phyloP scores from a whole-genome alignment of 495 filamentous ascomycete species.

The Neurospora sp. region DNA sequence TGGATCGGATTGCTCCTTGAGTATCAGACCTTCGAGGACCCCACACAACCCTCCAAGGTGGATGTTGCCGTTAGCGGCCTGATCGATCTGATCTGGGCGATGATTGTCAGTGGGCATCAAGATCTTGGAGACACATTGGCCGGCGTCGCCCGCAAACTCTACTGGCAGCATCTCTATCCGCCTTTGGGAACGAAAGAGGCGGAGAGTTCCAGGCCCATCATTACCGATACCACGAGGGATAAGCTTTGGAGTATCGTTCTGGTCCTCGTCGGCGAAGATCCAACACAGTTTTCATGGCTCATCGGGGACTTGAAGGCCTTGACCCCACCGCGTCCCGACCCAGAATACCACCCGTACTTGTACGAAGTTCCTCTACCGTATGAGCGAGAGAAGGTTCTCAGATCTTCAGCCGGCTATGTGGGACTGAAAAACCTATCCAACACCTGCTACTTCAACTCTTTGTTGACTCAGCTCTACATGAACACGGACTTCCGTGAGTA shows the following conservation, averaged over 20 bases:
- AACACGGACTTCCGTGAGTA: slow-evolving; percentile 81
- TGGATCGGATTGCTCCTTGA: slow-evolving; percentile 15
- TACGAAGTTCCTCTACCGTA: slow-evolving; percentile 50
- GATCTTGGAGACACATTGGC: background rate
- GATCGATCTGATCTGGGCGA: slow-evolving; percentile 20
- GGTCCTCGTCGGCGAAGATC: slow-evolving; percentile 46
- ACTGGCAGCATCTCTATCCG: slow-evolving; percentile 61
- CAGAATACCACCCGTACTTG: slow-evolving; percentile 32
- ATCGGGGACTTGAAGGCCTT: slow-evolving; percentile 46
- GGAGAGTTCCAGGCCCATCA: slow-evolving; percentile 29
- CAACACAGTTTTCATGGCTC: slow-evolving; percentile 36
- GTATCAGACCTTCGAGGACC: slow-evolving; percentile 30
- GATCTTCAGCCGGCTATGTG: slow-evolving; percentile 67
- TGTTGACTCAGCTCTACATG: slow-evolving; percentile 96
- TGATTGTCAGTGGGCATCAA: slow-evolving; percentile 8
- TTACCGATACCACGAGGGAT: slow-evolving; percentile 46
- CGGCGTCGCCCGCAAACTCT: slow-evolving; percentile 47
- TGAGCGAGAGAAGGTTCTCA: slow-evolving; percentile 57
- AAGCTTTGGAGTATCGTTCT: slow-evolving; percentile 56
- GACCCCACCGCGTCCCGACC: slow-evolving; percentile 20
- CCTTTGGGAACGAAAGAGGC: slow-evolving; percentile 35
- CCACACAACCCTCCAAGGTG: slow-evolving; percentile 38
- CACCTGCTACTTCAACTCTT: slow-evolving; percentile 94
- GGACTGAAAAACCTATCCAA: slow-evolving; percentile 86
- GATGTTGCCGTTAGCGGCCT: slow-evolving; percentile 41